These are phyloP conservation scores for Drechslera avenae DNA, from an alignment of 2,329 filamentous ascomycete species.

Conservation along the genomic window DNA sequence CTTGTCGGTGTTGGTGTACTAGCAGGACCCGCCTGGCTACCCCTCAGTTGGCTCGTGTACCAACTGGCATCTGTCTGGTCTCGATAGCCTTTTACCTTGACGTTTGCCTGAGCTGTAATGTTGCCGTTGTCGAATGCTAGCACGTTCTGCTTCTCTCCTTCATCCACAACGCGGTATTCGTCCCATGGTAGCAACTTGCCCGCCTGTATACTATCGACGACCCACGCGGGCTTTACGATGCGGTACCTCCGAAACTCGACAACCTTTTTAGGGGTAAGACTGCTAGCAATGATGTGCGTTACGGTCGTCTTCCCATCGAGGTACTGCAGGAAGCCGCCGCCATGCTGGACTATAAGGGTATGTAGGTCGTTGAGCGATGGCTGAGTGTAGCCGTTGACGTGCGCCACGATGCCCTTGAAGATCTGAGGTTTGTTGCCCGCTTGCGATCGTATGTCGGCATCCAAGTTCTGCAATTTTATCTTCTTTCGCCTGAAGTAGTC, in stretches of 20 bases:
- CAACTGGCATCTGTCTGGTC: constrained; percentile 84
- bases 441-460: constrained; percentile 75
- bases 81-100: constrained; percentile 68
- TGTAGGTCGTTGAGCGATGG: constrained; percentile 90
- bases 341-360: constrained; percentile 84
- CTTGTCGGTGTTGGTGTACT: constrained; percentile 32
- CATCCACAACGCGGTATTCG: constrained; percentile 80
- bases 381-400: constrained; percentile 96
- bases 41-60: constrained; percentile 74
- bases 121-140: constrained; percentile 67
- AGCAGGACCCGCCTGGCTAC: constrained; percentile 32
- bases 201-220: constrained; percentile 84
- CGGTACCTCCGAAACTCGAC: constrained; percentile 87
- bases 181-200: constrained; percentile 86
- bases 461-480: constrained; percentile 94
- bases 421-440: constrained; percentile 76
- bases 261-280: constrained; percentile 87
- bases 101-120: constrained; percentile 69
- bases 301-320: constrained; percentile 92
- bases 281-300: constrained; percentile 93
- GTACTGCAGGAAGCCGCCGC: constrained; percentile 94
- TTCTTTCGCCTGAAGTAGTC: constrained; percentile 97
- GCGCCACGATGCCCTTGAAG: constrained; percentile 87
- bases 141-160: constrained; percentile 81
- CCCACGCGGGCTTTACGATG: constrained; percentile 93